Evolutionary conservation across 768 basidiomycete species (phyloP), one percentile per base, ranked within the genome.

Genomic region (Rhodocollybia butyracea): DNA sequence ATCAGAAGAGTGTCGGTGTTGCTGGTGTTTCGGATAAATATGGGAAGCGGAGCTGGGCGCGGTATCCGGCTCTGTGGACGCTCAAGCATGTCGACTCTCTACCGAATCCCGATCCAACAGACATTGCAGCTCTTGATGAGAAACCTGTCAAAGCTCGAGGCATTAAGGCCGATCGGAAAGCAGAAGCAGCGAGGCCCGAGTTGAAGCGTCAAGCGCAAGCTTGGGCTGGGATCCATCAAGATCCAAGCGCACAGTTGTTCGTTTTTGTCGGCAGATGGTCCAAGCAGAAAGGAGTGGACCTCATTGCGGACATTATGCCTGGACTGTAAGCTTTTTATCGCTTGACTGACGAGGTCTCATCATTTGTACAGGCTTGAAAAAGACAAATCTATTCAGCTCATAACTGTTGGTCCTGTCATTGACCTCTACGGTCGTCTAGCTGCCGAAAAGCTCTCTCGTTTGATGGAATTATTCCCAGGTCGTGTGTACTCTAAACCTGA

Each of bases 241-340:
- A 96, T 64, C 88, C 94, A 1, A 75, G 90, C 38, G 85, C 93
- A 1, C 92, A 95, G 68, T 69, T 97, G 45, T 96, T 97, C 66
- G 94, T 97, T 59, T 96, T 97, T 70, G 94, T 97, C 60, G 94
- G 94, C 67, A 88, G 94, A 59, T 97, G 94, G 94, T 97, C 94
- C 5, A 97, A 96, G 70, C 94, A 97, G 70, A 97, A 97, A 71
- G 94, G 91, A 72, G 93, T 97, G n/a, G 94, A 97, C 73, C 76
- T 97, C 40, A 97, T 97, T 61, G 94, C 94, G 8, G 94, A 97
- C 70, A 86, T 97, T 59, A 91, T 97, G 90, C 94, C 94, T 22
- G 80, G 83, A 3, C 65, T 97, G 86, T 91, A 89, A 79, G 45
- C 24, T 63, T 51, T n/a, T 48, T 39, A 42, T 26, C 26, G 31